These are phyloP conservation scores for Ustilago xerochloae DNA, from an alignment of 1,284 basidiomycete genomes.

Conservation along the genomic window DNA sequence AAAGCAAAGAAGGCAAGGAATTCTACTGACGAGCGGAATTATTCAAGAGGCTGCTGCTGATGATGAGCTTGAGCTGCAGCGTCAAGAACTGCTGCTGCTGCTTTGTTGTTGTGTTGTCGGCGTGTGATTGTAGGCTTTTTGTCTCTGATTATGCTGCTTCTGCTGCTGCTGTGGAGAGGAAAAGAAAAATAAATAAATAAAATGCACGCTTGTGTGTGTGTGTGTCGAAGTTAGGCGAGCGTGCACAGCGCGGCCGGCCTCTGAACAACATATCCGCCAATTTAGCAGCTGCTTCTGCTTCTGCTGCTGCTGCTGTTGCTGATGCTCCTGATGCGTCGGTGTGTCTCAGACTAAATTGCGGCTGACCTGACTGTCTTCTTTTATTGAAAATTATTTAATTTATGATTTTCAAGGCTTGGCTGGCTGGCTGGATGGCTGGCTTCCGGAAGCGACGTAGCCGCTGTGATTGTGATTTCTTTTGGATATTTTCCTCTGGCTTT, in stretches of 20 bases:
- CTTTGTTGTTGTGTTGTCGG: no score
- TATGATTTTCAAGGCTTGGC: background rate
- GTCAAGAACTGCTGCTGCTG: background rate
- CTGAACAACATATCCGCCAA: background rate
- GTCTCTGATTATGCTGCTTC: background rate
- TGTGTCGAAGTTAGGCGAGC: background rate
- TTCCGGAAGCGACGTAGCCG: background rate
- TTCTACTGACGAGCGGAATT: background rate
- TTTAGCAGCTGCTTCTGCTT: no score
- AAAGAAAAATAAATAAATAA: background rate
- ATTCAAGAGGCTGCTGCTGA: slow-evolving; percentile 1
- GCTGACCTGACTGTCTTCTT: background rate
- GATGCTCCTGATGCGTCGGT: background rate
- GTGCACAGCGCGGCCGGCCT: no score
- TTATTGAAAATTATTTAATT: background rate
- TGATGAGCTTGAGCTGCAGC: background rate
- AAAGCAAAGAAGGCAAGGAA: background rate
- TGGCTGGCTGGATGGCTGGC: background rate
- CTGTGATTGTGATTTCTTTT: background rate
- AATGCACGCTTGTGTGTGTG: no score
- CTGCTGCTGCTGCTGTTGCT: no score
- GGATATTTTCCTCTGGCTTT: background rate
- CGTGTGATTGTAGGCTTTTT: background rate
- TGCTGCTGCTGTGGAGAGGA: slow-evolving; percentile 2
- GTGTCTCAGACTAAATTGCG: background rate